Evolutionary conservation across 176 grass and related monocot species (phyloP).

Genomic region (Aegilops bicornis): DNA sequence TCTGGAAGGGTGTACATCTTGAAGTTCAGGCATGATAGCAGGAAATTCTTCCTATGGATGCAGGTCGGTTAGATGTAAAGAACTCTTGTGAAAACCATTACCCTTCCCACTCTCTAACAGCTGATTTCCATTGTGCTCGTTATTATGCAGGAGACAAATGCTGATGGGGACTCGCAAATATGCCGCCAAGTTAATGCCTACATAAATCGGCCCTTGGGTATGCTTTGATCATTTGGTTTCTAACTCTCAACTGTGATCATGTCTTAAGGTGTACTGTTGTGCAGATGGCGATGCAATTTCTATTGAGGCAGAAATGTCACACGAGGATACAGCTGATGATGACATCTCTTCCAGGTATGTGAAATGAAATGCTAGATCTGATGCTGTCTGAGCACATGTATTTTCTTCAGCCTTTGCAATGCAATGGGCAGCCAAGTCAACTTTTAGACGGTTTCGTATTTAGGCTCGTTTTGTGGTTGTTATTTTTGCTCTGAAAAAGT

Average conservation of each 20-base stretch:
- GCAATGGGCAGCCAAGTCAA: neutral
- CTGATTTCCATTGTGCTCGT: neutral
- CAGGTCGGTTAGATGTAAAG: constrained; percentile 55
- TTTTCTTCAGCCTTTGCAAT: constrained; percentile 3
- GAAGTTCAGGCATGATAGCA: constrained; percentile 78
- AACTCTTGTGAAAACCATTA: constrained; percentile 21
- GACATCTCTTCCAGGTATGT: constrained; percentile 95
- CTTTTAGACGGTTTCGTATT: neutral
- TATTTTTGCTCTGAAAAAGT: neutral
- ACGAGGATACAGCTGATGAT: constrained; percentile 87
- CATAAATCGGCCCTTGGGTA: constrained; percentile 90
- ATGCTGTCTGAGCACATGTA: neutral
- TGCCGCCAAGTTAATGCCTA: constrained; percentile 73
- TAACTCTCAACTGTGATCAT: neutral
- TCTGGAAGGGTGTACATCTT: constrained; percentile 96
- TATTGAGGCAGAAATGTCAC: constrained; percentile 80
- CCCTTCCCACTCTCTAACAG: neutral
- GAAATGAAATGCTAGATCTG: neutral
- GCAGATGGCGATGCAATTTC: constrained; percentile 77
- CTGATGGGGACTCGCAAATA: constrained; percentile 64
- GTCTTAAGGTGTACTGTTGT: constrained; percentile 34
- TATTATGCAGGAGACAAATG: constrained; percentile 64
- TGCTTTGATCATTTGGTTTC: constrained; percentile 18
- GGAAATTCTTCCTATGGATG: constrained; percentile 98
- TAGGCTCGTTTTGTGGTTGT: neutral